Conservation (phyloP, 169 alveolate species). For the Toxoplasma gondii region DNA sequence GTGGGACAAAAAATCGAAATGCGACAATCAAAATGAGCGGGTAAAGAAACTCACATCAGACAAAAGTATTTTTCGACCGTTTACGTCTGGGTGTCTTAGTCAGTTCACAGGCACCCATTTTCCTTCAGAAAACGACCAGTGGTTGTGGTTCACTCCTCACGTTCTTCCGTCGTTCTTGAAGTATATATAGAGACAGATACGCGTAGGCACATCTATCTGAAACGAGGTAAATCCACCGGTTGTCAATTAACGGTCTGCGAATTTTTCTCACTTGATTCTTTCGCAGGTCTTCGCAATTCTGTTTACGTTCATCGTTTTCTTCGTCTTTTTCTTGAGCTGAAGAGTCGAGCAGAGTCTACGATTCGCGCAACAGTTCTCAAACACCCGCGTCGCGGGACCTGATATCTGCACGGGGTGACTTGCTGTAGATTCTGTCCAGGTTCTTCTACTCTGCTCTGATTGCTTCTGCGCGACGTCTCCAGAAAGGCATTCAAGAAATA, state of each 20-base stretch:
- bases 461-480: no score
- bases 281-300: slow-evolving; percentile 23
- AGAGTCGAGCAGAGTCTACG: not conserved
- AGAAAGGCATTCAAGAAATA: no score
- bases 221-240: no score
- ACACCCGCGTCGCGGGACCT: not conserved
- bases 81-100: not conserved
- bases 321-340: slow-evolving; percentile 4
- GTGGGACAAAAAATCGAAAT: not conserved
- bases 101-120: no score
- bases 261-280: not conserved
- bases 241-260: no score
- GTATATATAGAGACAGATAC: no score
- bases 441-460: not conserved
- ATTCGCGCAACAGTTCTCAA: not conserved
- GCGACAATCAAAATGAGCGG: not conserved
- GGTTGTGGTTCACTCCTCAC: no score
- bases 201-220: no score
- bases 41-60: no score
- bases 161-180: no score
- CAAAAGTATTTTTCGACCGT: not conserved
- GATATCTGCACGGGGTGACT: not conserved
- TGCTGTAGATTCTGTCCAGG: not conserved
- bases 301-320: slow-evolving; percentile 1
- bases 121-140: no score